Conservation (phyloP, 768 basidiomycete genomes). For the Boletus edulis region DNA sequence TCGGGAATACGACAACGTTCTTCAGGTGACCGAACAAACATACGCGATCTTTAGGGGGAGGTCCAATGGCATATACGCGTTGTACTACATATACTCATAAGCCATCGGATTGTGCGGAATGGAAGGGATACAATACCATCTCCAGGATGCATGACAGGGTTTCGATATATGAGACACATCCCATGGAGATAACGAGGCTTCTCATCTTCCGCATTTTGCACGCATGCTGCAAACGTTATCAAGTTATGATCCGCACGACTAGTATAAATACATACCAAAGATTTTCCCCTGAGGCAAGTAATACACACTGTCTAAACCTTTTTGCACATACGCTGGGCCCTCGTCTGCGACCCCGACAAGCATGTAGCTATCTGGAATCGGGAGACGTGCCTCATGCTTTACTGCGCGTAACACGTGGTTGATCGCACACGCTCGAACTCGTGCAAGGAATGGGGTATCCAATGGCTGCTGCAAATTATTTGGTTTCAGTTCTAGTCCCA, state of each 20-base stretch:
- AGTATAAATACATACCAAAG: constrained; percentile 48
- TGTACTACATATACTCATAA: constrained; percentile 46
- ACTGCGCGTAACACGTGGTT: constrained; percentile 67
- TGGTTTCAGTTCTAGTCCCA: constrained; percentile 49
- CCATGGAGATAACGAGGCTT: constrained; percentile 60
- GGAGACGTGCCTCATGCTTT: constrained; percentile 74
- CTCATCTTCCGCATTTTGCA: constrained; percentile 47
- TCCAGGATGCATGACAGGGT: constrained; percentile 76
- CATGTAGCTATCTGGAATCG: constrained; percentile 61
- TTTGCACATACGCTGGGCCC: constrained; percentile 57
- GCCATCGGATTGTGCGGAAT: neutral
- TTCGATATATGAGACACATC: constrained; percentile 60
- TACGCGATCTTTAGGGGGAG: constrained; percentile 50
- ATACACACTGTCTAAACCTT: constrained; percentile 52
- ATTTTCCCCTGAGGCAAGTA: constrained; percentile 56
- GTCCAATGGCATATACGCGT: constrained; percentile 68
- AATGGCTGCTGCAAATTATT: constrained; percentile 33
- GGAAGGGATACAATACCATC: constrained; percentile 46
- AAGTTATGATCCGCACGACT: neutral
- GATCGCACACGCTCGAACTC: constrained; percentile 57
- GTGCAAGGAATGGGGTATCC: constrained; percentile 56
- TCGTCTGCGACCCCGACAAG: constrained; percentile 85
- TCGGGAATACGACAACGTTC: constrained; percentile 72
- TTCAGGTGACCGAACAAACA: constrained; percentile 51
- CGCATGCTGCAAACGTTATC: constrained; percentile 44